phyloP scores from a whole-genome alignment of 768 basidiomycete genomes.

The Paxillus rubicundulus region DNA sequence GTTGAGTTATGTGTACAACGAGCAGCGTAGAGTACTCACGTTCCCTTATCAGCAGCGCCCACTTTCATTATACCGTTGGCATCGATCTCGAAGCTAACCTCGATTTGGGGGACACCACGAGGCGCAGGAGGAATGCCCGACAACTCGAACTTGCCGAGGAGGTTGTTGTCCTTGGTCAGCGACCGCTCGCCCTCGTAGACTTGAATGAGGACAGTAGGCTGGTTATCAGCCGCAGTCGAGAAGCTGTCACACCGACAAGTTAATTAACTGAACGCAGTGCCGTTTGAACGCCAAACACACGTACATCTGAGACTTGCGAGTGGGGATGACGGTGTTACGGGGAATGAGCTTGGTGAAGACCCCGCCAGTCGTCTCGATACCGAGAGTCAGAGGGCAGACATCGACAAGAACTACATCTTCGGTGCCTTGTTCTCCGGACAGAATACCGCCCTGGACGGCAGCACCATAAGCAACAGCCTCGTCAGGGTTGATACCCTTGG shows the following conservation, averaged over 20 bases:
- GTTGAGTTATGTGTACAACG: background rate
- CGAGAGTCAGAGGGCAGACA: conserved; percentile 94
- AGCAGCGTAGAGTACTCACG: conserved; percentile 44
- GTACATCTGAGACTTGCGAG: conserved; percentile 91
- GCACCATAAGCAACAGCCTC: conserved; percentile 99
- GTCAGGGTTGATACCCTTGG: conserved; percentile 98
- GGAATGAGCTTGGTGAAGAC: conserved; percentile 98
- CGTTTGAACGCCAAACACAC: conserved; percentile 16
- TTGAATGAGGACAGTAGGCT: conserved; percentile 94
- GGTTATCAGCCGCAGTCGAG: conserved; percentile 85
- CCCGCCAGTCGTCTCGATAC: conserved; percentile 98
- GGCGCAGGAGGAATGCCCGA: conserved; percentile 91
- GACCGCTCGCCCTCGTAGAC: conserved; percentile 98
- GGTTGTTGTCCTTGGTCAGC: conserved; percentile 97
- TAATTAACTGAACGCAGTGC: conserved; percentile 1
- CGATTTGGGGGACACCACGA: conserved; percentile 95
- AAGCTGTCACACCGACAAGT: conserved; percentile 39
- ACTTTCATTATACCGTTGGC: conserved; percentile 97
- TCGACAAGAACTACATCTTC: conserved; percentile 93
- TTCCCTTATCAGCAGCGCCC: conserved; percentile 89
- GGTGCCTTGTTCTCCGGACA: conserved; percentile 90
- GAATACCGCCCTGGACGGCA: conserved; percentile 97
- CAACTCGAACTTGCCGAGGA: conserved; percentile 95
- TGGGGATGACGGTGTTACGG: conserved; percentile 97
- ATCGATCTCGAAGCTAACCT: conserved; percentile 95